Evolutionary conservation across 2,329 filamentous ascomycete species (phyloP).

Genomic region (Lasiodiplodia gonubiensis): DNA sequence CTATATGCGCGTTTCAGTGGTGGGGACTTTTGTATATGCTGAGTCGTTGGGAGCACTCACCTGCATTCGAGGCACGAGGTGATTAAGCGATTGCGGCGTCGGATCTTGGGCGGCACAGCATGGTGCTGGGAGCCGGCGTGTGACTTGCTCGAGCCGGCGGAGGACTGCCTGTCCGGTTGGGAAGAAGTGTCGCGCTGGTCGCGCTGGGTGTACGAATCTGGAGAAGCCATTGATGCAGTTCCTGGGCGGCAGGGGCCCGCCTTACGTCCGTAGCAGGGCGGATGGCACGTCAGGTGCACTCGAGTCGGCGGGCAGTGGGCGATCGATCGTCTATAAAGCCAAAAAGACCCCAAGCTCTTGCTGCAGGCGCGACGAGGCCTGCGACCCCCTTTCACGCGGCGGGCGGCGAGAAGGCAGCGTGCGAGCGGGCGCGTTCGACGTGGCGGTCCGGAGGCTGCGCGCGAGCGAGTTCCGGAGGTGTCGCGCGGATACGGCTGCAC

Average conservation of each 20-base stretch:
- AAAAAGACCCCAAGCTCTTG: constrained; percentile 1
- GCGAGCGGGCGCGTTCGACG: constrained; percentile 9
- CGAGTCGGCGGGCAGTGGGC: constrained; percentile 13
- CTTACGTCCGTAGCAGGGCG: constrained; percentile 27
- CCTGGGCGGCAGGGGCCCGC: constrained; percentile 14
- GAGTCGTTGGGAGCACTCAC: constrained; percentile 1
- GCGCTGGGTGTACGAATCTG: constrained; percentile 22
- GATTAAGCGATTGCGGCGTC: constrained; percentile 46
- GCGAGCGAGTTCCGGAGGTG: not conserved
- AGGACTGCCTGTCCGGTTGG: constrained; percentile 6
- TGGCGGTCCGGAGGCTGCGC: constrained; percentile 6
- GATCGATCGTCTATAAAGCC: constrained; percentile 20
- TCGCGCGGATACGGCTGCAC: not conserved
- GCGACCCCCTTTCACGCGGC: constrained; percentile 8
- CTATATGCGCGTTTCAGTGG: constrained; percentile 57
- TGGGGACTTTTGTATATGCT: constrained; percentile 25
- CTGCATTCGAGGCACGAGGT: constrained; percentile 47
- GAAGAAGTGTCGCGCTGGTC: constrained; percentile 14
- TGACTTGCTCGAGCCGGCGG: constrained; percentile 16
- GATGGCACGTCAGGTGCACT: constrained; percentile 3
- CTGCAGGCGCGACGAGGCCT: not conserved
- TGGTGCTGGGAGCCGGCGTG: constrained; percentile 14
- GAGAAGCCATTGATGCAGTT: constrained; percentile 24
- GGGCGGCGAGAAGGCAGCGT: constrained; percentile 2
- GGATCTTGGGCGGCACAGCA: constrained; percentile 35